Percentiles rank a stretch among this genome's conserved stretches.
Conservation (phyloP, 257 asterid genomes). For the Fraxinus pennsylvanica region DNA sequence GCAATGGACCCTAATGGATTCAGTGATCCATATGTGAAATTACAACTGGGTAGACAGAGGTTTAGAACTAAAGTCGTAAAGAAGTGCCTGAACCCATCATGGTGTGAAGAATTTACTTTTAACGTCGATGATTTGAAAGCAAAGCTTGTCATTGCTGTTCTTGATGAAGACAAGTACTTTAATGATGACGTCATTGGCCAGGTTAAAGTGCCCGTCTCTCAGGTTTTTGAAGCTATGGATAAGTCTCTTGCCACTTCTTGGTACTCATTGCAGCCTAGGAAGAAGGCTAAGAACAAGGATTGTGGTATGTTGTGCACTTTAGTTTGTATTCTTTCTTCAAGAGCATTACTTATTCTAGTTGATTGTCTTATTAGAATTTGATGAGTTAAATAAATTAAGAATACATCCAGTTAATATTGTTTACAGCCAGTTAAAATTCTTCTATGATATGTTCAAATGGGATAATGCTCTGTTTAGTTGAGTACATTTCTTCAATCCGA, state of each 20-base stretch:
- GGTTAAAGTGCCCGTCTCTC: conserved; percentile 61
- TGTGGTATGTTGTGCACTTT: conserved; percentile 53
- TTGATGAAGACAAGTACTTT: conserved; percentile 92
- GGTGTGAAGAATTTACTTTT: conserved; percentile 92
- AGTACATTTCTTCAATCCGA: conserved; percentile 2
- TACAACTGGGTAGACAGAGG: conserved; percentile 82
- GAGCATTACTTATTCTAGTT: not conserved
- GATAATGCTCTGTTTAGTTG: not conserved
- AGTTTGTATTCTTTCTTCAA: conserved; percentile 9
- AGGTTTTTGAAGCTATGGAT: conserved; percentile 75
- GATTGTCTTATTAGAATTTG: not conserved
- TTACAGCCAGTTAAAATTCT: not conserved
- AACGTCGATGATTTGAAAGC: conserved; percentile 85
- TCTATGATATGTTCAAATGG: not conserved
- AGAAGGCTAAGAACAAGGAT: conserved; percentile 77
- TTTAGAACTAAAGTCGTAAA: conserved; percentile 77
- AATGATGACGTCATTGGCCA: conserved; percentile 89
- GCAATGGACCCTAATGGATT: conserved; percentile 85
- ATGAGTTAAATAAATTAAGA: conserved; percentile 19
- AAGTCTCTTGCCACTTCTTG: conserved; percentile 88
- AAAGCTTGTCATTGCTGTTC: conserved; percentile 68
- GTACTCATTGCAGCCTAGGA: conserved; percentile 81
- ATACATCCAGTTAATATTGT: conserved; percentile 3
- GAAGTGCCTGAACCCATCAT: conserved; percentile 83
- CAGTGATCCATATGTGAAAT: conserved; percentile 91